These are phyloP conservation scores for Chlamydomonas applanata DNA, from an alignment of 139 green algal genomes.

Conservation along the genomic window DNA sequence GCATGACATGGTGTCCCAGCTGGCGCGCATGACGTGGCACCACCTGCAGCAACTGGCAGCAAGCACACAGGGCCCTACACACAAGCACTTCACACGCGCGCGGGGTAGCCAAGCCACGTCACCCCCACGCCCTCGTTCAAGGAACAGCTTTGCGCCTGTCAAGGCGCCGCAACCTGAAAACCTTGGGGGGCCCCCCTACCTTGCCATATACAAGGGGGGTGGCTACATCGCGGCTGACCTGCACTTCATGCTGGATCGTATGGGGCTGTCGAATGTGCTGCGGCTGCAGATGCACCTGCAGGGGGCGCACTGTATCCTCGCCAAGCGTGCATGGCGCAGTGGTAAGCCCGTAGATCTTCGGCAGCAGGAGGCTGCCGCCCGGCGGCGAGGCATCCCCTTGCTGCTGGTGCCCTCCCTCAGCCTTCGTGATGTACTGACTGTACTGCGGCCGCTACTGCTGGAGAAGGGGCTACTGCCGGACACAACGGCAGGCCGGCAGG, in stretches of 20 bases:
- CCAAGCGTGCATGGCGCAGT: conserved; percentile 5
- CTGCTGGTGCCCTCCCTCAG: not conserved
- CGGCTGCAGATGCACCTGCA: not conserved
- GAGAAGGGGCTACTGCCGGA: not conserved
- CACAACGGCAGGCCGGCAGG: too few species aligned
- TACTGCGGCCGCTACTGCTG: conserved; percentile 7
- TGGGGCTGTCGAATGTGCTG: conserved; percentile 11
- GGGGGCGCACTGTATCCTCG: conserved; percentile 20
- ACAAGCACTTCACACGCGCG: too few species aligned
- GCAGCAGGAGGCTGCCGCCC: conserved; percentile 9
- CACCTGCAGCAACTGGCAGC: not conserved
- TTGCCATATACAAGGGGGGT: conserved; percentile 18
- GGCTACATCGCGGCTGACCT: conserved; percentile 22
- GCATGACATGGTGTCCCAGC: not conserved
- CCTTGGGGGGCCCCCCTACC: not conserved
- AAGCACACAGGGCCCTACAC: too few species aligned
- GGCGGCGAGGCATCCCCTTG: not conserved
- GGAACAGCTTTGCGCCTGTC: too few species aligned
- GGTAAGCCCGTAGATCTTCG: conserved; percentile 14
- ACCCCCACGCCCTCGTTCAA: too few species aligned
- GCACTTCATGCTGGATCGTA: not conserved
- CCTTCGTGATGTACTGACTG: not conserved
- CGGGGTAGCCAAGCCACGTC: too few species aligned
- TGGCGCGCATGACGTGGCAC: not conserved
- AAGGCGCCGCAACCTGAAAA: too few species aligned